These are phyloP conservation scores for Alternaria incomplexa DNA, from an alignment of 2,329 filamentous ascomycete species.

Conservation along the genomic window DNA sequence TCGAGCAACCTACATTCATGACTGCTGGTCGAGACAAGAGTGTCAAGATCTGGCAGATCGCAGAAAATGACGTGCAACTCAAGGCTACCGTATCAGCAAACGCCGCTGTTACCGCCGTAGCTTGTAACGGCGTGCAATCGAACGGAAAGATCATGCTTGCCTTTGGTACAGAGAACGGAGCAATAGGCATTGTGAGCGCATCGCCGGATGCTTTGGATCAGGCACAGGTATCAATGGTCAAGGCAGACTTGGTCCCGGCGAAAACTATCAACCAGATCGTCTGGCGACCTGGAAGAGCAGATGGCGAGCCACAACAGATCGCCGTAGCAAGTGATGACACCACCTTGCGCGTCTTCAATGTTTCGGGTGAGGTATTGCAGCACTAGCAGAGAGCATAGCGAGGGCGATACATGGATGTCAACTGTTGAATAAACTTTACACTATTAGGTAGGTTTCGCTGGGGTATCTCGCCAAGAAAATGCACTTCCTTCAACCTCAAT, in stretches of 20 bases:
- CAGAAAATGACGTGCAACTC: constrained; percentile 24
- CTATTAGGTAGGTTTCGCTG: not conserved
- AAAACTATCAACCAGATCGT: constrained; percentile 42
- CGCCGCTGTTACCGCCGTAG: constrained; percentile 40
- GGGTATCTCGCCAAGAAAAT: constrained; percentile 4
- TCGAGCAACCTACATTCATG: constrained; percentile 66
- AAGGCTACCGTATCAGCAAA: constrained; percentile 30
- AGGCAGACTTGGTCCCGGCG: constrained; percentile 23
- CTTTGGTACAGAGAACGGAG: constrained; percentile 43
- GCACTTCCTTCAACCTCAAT: not conserved
- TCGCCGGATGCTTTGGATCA: constrained; percentile 17
- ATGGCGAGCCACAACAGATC: constrained; percentile 33
- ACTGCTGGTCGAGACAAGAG: constrained; percentile 91
- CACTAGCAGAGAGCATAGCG: not conserved
- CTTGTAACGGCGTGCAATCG: constrained; percentile 13
- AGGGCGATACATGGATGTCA: not conserved
- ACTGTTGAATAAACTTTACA: not conserved
- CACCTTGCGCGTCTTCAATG: constrained; percentile 46
- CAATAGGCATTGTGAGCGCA: constrained; percentile 23
- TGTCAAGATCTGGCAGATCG: constrained; percentile 66
- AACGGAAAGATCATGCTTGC: constrained; percentile 28
- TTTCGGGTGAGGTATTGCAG: constrained; percentile 1
- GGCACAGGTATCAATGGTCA: constrained; percentile 20
- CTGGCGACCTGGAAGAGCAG: constrained; percentile 34
- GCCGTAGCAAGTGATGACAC: constrained; percentile 52